These are phyloP conservation scores for Prunus davidiana DNA, from an alignment of 306 rosid genomes.

Conservation along the genomic window DNA sequence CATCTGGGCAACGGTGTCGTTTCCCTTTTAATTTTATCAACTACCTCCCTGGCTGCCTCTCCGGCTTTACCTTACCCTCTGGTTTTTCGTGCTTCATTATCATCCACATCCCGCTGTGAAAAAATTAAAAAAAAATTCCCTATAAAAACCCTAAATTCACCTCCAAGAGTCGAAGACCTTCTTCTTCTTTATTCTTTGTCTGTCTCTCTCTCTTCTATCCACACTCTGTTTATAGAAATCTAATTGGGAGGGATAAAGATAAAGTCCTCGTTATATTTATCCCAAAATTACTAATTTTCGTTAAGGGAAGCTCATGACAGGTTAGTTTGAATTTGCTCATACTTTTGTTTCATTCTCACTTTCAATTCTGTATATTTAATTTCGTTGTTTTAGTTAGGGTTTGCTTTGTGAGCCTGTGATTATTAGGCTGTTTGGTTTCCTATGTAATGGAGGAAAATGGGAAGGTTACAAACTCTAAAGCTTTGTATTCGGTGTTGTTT, in stretches of 20 bases:
- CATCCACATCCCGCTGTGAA: constrained; percentile 14
- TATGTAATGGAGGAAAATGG: constrained; percentile 15
- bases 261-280: background rate
- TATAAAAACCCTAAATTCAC: constrained; percentile 31
- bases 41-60: background rate
- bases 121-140: background rate
- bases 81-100: constrained; percentile 6
- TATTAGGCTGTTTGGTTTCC: constrained; percentile 4
- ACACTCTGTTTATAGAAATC: background rate
- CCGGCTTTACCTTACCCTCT: constrained; percentile 3
- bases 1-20: background rate
- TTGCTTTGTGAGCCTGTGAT: constrained; percentile 7
- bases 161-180: background rate
- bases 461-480: background rate
- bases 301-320: constrained; percentile 4
- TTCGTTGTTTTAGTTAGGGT: constrained; percentile 2
- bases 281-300: background rate
- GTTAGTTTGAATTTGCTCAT: background rate
- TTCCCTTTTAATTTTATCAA: background rate
- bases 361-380: background rate
- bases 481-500: background rate
- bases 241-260: constrained; percentile 2
- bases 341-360: background rate
- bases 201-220: constrained; percentile 19
- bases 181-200: background rate